A percentile compares a stretch with the other conserved stretches of the same genome.
These are phyloP conservation scores for Trichophyton equinum DNA, from an alignment of 2,329 filamentous ascomycete species.

Conservation along the genomic window DNA sequence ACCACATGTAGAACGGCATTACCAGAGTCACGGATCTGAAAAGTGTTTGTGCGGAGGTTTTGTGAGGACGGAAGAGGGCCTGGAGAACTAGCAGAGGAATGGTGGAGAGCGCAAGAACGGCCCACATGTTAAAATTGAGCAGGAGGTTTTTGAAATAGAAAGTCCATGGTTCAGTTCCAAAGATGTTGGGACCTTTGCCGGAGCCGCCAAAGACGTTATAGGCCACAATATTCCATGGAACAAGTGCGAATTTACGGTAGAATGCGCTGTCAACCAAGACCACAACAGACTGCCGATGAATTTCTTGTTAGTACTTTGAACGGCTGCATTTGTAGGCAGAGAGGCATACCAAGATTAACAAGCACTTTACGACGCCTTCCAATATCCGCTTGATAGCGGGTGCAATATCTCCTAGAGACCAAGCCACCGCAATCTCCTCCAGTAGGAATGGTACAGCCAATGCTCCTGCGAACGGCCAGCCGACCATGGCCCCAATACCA, in stretches of 20 bases:
- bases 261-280: slow-evolving; percentile 66
- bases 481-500: slow-evolving; percentile 68
- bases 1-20: slow-evolving; percentile 85
- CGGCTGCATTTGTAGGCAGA: not conserved
- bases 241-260: slow-evolving; percentile 63
- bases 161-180: slow-evolving; percentile 91
- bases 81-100: slow-evolving; percentile 66
- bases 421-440: slow-evolving; percentile 55
- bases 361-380: slow-evolving; percentile 53
- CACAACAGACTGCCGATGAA: slow-evolving; percentile 49
- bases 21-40: slow-evolving; percentile 67
- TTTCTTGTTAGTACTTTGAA: not conserved
- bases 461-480: slow-evolving; percentile 88
- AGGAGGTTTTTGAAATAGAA: slow-evolving; percentile 88
- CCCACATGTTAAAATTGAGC: slow-evolving; percentile 95
- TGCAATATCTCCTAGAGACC: slow-evolving; percentile 44
- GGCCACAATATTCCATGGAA: slow-evolving; percentile 83
- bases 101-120: slow-evolving; percentile 61
- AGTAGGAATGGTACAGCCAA: slow-evolving; percentile 67
- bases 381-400: slow-evolving; percentile 49
- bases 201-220: slow-evolving; percentile 86
- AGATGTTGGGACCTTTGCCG: slow-evolving; percentile 73
- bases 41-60: slow-evolving; percentile 54
- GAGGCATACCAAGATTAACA: slow-evolving; percentile 52
- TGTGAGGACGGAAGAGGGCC: slow-evolving; percentile 49